Percentiles rank a stretch among this genome's conserved stretches.
Evolutionary conservation across 441 rosid species (phyloP).

Genomic region (Populus hybrid): DNA sequence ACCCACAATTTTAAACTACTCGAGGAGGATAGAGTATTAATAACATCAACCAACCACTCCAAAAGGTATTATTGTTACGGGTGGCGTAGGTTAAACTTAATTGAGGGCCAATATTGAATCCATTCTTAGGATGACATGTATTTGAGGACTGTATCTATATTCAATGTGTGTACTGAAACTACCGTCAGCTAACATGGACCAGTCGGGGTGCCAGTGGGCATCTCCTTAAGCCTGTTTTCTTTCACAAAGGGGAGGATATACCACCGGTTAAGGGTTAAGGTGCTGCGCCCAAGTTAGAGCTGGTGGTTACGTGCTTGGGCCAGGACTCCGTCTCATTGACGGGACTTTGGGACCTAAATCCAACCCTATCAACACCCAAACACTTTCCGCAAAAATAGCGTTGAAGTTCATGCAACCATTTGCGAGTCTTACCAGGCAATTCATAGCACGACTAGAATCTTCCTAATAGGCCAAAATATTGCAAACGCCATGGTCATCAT

Average conservation of each 20-base stretch:
- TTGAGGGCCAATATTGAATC: not conserved
- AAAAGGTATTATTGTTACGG: not conserved
- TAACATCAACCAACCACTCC: not conserved
- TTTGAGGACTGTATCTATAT: not conserved
- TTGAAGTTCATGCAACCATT: too few species aligned
- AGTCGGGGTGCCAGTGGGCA: not conserved
- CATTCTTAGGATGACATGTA: not conserved
- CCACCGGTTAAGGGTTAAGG: not conserved
- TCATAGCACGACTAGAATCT: too few species aligned
- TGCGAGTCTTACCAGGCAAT: too few species aligned
- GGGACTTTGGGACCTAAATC: not conserved
- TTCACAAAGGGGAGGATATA: not conserved
- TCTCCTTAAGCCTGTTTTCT: not conserved
- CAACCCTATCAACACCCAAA: not conserved
- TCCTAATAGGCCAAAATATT: too few species aligned
- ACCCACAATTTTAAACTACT: not conserved
- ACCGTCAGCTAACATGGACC: not conserved
- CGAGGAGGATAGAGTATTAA: not conserved
- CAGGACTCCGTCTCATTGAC: not conserved
- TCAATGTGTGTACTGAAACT: not conserved
- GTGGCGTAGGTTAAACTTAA: not conserved
- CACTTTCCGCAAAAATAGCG: too few species aligned
- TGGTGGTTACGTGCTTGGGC: not conserved
- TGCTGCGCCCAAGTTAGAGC: not conserved
- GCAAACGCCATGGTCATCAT: too few species aligned